phyloP scores from a whole-genome alignment of 805 yeast genomes.

The Candida nitratophila region DNA sequence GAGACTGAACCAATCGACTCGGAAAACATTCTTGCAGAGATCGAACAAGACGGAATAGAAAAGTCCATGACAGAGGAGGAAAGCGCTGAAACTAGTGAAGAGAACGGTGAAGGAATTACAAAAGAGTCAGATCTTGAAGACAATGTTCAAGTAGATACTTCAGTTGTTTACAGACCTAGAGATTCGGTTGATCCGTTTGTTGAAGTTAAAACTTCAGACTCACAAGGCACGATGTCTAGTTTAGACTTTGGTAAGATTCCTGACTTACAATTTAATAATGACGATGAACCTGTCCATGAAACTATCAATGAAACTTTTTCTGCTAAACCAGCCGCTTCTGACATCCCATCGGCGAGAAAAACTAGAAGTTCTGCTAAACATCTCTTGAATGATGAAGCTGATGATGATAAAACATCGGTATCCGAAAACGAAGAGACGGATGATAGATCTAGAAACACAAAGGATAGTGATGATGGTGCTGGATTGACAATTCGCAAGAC shows the following conservation, averaged over 20 bases:
- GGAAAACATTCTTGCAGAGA: neutral
- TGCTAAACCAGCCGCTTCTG: no score
- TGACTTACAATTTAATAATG: neutral
- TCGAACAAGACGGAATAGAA: no score
- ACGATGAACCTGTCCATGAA: neutral
- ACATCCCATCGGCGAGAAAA: neutral
- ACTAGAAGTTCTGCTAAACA: neutral
- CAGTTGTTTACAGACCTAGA: neutral
- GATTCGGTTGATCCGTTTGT: neutral
- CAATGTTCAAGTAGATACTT: neutral
- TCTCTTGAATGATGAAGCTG: neutral
- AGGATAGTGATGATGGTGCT: neutral
- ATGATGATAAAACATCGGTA: neutral
- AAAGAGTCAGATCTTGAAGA: neutral
- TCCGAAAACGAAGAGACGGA: neutral
- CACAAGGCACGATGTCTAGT: neutral
- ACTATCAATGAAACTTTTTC: constrained; percentile 1
- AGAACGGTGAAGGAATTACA: neutral
- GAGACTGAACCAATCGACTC: neutral
- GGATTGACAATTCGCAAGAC: neutral
- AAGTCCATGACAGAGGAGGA: no score
- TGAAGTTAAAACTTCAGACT: neutral
- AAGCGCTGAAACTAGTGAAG: neutral
- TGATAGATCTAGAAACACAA: neutral
- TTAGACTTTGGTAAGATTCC: neutral